Evolutionary conservation across 1,139 yeast genomes (phyloP).

Genomic region (Yamadazyma songkhlaensis): DNA sequence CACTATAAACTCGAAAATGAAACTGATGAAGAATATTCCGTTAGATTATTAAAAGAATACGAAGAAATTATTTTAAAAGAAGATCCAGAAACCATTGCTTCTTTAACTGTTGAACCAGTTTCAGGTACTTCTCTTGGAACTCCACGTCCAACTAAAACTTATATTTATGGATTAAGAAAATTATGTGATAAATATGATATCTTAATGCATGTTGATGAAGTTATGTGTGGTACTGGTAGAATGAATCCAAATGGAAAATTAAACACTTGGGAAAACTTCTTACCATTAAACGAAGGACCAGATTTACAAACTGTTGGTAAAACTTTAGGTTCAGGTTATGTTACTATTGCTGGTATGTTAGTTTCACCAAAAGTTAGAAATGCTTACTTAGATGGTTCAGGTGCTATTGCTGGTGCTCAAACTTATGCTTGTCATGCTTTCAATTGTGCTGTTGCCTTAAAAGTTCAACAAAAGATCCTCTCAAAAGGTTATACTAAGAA

Average conservation of each 20-base stretch:
- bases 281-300: constrained; percentile 48
- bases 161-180: constrained; percentile 51
- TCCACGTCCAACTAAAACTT: constrained; percentile 54
- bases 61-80: constrained; percentile 47
- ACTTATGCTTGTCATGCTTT: constrained; percentile 63
- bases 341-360: constrained; percentile 59
- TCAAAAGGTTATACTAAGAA: constrained; percentile 44
- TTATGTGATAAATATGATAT: constrained; percentile 59
- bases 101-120: constrained; percentile 53
- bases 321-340: constrained; percentile 62
- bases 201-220: constrained; percentile 57
- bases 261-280: constrained; percentile 49
- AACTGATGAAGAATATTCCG: constrained; percentile 47
- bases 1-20: constrained; percentile 45
- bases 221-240: constrained; percentile 67
- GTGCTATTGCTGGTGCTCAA: constrained; percentile 50
- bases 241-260: constrained; percentile 28
- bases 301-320: constrained; percentile 63
- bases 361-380: constrained; percentile 49
- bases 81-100: constrained; percentile 54
- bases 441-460: constrained; percentile 59
- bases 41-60: constrained; percentile 42
- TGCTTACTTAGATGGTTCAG: constrained; percentile 43
- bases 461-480: constrained; percentile 51
- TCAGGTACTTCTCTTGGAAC: constrained; percentile 62